Conservation (phyloP, 352 stramenopile genomes). For the Phytophthora foliorum region DNA sequence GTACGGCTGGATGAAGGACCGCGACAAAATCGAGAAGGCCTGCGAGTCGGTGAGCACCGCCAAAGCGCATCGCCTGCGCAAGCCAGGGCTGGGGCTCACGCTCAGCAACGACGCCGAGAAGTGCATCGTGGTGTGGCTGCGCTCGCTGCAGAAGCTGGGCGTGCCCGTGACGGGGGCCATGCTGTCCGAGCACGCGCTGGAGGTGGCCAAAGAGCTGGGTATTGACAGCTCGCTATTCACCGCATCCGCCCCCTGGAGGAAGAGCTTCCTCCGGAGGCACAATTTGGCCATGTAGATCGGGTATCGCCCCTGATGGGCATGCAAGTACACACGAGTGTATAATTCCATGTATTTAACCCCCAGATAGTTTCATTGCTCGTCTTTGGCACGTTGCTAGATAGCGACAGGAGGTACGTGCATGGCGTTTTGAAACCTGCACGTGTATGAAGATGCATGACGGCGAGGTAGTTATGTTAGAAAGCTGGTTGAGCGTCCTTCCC, state of each 20-base stretch:
- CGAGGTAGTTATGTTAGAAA: too few species aligned
- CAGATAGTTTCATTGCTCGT: too few species aligned
- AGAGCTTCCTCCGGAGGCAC: constrained; percentile 45
- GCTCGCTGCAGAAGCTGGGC: constrained; percentile 38
- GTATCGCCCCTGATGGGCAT: too few species aligned
- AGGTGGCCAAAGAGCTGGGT: constrained; percentile 44
- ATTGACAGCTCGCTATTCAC: constrained; percentile 40
- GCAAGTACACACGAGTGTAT: too few species aligned
- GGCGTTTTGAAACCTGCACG: too few species aligned
- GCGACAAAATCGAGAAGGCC: constrained; percentile 45
- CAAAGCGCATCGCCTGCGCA: constrained; percentile 44
- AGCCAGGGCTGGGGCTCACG: constrained; percentile 32
- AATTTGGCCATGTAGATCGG: constrained; percentile 30
- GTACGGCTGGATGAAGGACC: constrained; percentile 45
- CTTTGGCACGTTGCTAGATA: too few species aligned
- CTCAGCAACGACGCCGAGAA: constrained; percentile 48
- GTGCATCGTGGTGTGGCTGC: constrained; percentile 49
- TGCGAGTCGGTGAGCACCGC: constrained; percentile 46
- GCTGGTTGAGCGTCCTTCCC: too few species aligned
- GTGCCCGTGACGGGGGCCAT: constrained; percentile 41
- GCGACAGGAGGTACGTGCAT: neutral
- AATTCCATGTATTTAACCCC: too few species aligned
- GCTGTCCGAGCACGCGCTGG: constrained; percentile 41
- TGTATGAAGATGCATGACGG: too few species aligned
- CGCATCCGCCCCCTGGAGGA: constrained; percentile 39